These are phyloP conservation scores for Phytophthora ohioensis DNA, from an alignment of 352 stramenopile genomes.

Conservation along the genomic window DNA sequence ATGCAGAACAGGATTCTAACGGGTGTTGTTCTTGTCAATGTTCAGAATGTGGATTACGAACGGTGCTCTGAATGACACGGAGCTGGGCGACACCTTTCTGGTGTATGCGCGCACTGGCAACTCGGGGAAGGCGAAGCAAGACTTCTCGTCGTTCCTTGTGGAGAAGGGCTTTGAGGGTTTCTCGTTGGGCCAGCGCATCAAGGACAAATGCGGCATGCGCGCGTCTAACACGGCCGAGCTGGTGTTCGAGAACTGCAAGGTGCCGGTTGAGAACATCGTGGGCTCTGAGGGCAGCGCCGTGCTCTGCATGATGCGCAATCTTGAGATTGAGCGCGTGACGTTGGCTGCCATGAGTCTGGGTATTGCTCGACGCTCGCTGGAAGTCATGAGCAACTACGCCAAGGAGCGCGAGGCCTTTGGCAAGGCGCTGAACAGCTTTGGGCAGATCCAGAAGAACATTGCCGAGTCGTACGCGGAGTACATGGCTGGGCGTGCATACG, in stretches of 20 bases:
- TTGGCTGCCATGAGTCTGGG: conserved; percentile 97
- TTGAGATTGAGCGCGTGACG: conserved; percentile 98
- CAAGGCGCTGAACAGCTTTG: conserved; percentile 90
- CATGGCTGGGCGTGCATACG: conserved; percentile 96
- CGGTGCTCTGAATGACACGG: conserved; percentile 94
- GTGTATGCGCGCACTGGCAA: conserved; percentile 97
- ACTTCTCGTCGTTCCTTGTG: conserved; percentile 98
- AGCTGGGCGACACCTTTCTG: conserved; percentile 97
- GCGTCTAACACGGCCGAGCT: conserved; percentile 98
- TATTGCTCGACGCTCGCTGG: conserved; percentile 96
- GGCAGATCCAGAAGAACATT: conserved; percentile 97
- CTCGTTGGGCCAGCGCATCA: conserved; percentile 97
- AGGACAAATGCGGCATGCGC: conserved; percentile 98
- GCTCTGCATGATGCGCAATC: conserved; percentile 96
- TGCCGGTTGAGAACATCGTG: conserved; percentile 95
- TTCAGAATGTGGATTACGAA: conserved; percentile 99
- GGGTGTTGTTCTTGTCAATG: neutral
- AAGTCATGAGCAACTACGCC: conserved; percentile 97
- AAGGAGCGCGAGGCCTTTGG: conserved; percentile 96
- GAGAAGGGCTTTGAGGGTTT: conserved; percentile 98
- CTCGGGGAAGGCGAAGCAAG: conserved; percentile 79
- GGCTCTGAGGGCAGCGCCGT: conserved; percentile 77
- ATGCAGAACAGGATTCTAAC: conserved; percentile 5
- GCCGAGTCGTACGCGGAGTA: conserved; percentile 99
- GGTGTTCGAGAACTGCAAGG: conserved; percentile 98